phyloP scores from a whole-genome alignment of 2,329 filamentous ascomycete species.

The Aspergillus proliferans region DNA sequence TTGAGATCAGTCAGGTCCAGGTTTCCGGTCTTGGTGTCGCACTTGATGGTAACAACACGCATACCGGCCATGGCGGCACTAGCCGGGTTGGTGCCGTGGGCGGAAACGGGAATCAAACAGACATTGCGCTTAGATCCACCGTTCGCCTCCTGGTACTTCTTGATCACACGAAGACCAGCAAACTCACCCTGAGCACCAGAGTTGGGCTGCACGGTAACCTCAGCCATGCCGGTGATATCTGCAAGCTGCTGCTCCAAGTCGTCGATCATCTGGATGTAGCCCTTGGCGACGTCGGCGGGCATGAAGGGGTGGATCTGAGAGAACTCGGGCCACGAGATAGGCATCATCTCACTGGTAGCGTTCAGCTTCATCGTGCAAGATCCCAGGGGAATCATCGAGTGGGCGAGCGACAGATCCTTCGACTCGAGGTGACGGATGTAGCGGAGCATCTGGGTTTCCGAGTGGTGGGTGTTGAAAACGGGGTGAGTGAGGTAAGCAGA shows the following conservation, averaged over 20 bases:
- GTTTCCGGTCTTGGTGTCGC: conserved; percentile 79
- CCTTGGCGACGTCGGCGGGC: conserved; percentile 56
- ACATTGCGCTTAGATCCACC: conserved; percentile 67
- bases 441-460: conserved; percentile 85
- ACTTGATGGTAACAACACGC: conserved; percentile 89
- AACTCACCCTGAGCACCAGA: conserved; percentile 96
- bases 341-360: conserved; percentile 85
- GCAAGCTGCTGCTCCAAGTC: conserved; percentile 70
- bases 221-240: conserved; percentile 81
- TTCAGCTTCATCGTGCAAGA: conserved; percentile 99
- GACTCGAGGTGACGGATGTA: conserved; percentile 92
- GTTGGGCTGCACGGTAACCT: conserved; percentile 87
- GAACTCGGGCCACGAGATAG: conserved; percentile 70
- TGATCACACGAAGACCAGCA: conserved; percentile 79
- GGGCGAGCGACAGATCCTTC: conserved; percentile 86
- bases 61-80: conserved; percentile 94
- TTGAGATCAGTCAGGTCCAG: conserved; percentile 80
- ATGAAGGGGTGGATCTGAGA: conserved; percentile 77
- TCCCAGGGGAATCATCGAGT: conserved; percentile 95
- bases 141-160: conserved; percentile 70
- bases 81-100: conserved; percentile 92
- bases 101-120: conserved; percentile 89
- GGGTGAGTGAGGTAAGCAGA: conserved; percentile 78
- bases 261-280: conserved; percentile 64
- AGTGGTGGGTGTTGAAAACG: conserved; percentile 92